Base-by-base conservation (phyloP, 2,329 filamentous ascomycete genomes). In the Dendrostoma leiphaemia region DNA sequence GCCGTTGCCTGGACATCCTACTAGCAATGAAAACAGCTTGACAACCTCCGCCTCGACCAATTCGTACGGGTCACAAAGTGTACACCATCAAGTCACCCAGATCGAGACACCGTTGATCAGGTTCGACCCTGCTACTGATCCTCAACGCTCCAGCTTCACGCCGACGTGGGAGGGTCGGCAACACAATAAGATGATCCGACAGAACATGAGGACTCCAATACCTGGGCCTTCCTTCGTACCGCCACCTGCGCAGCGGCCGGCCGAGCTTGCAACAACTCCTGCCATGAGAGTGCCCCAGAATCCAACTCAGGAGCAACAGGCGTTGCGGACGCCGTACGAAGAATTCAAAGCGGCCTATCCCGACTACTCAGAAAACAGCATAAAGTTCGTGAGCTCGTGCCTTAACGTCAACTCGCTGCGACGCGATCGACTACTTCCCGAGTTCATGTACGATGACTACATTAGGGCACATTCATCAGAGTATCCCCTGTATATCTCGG, bases 381-480 rank as follows among this genome's bases (percentile, higher is more conserved):
- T 47, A 7, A 63, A 66, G 31, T 71, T 70, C 31, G 57, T 70
- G 15, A 63, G 45, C 3, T 64, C 67, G 6, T 68, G 67, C 41
- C 59, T 65, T 40, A 66, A 64, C 40, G 63, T 70, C n/a, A 57
- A 66, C 45, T 51, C 54, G 10, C 58, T 66, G 32, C 49, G 63
- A 32, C 60, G 57, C 31, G 60, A 59, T 37, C 48, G 51, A 26
- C 48, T 60, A 64, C 54, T 67, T 59, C 41, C 64, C 62, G 40
- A 66, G 54, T 46, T 59, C n/a, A 54, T 69, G 9, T 70, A 69
- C 47, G 69, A 71, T 24, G 69, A 71, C 38, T 71, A 70, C 37
- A 66, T 71, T 34, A 62, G 69, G 41, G 67, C 65, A 21, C 68
- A 67, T 61, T 56, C 60, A 6, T 62, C 68, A 44, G 64, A 61